Conservation (phyloP, 352 stramenopile genomes). For the Globisporangium paroecandrum region DNA sequence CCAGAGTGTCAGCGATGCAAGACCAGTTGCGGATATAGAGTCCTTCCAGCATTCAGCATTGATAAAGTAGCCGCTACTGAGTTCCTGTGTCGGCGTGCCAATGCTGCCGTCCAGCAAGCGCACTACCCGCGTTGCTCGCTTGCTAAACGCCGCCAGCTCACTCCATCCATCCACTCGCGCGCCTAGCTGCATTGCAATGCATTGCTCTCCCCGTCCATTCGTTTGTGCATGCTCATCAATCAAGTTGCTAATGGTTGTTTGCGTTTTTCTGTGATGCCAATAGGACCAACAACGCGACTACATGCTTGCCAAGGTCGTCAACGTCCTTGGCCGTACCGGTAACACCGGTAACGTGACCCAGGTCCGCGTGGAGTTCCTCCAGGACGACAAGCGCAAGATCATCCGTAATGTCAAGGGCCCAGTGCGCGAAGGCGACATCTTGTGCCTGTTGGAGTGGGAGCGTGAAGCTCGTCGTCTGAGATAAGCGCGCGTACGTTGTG, state of each 20-base stretch:
- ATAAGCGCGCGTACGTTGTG: conserved; percentile 64
- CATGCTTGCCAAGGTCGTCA: conserved; percentile 98
- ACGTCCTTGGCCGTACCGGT: conserved; percentile 98
- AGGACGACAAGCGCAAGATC: conserved; percentile 98
- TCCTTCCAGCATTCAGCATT: too few relatives aligned
- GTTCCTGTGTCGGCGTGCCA: too few relatives aligned
- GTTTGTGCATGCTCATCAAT: too few relatives aligned
- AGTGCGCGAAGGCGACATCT: conserved; percentile 97
- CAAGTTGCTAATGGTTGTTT: conserved; percentile 10
- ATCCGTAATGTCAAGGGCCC: conserved; percentile 99
- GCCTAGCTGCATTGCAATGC: background rate
- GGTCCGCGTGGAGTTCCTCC: conserved; percentile 98
- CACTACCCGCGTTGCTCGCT: background rate
- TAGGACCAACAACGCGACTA: conserved; percentile 88
- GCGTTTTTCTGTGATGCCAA: background rate
- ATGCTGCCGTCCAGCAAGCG: background rate
- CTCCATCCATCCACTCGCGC: background rate
- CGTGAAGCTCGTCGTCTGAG: conserved; percentile 97
- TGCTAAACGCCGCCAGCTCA: background rate
- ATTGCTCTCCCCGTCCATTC: background rate
- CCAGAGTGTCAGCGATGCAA: background rate
- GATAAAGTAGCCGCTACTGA: background rate
- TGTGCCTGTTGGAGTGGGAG: conserved; percentile 99
- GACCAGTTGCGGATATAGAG: too few relatives aligned
- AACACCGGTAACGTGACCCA: conserved; percentile 99